Conservation (phyloP, 441 rosid genomes). For the Biscutella laevigata region DNA sequence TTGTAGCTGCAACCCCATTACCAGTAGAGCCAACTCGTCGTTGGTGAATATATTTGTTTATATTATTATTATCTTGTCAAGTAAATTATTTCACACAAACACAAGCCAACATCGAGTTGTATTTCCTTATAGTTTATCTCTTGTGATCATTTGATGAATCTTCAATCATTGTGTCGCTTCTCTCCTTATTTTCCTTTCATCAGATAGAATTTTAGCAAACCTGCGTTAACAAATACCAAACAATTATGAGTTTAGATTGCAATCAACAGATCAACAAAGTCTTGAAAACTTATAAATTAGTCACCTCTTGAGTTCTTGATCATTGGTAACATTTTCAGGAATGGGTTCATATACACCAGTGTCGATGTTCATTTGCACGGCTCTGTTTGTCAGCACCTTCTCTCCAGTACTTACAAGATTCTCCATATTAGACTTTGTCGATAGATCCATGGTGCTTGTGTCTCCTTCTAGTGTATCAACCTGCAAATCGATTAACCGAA, state of each 20-base stretch:
- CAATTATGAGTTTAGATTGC: background rate
- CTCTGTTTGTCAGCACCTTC: constrained; percentile 27
- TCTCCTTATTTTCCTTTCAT: constrained; percentile 35
- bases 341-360: constrained; percentile 32
- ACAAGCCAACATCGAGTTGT: background rate
- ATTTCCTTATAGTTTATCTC: background rate
- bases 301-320: constrained; percentile 36
- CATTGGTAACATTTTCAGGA: constrained; percentile 30
- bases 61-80: background rate
- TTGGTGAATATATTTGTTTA: too few species aligned
- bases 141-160: constrained; percentile 11
- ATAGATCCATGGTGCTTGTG: constrained; percentile 25
- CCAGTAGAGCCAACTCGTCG: too few species aligned
- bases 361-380: constrained; percentile 26
- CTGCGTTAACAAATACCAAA: constrained; percentile 22
- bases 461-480: constrained; percentile 38
- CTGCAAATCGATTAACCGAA: constrained; percentile 24
- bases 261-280: background rate
- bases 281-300: background rate
- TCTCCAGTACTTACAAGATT: constrained; percentile 33
- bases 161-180: background rate
- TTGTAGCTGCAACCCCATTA: too few species aligned
- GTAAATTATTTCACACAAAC: background rate
- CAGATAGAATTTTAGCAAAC: constrained; percentile 38
- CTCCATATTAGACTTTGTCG: constrained; percentile 35